Evolutionary conservation across 2,329 filamentous ascomycete genomes (phyloP).

Genomic region (Knoxdaviesia proteae): DNA sequence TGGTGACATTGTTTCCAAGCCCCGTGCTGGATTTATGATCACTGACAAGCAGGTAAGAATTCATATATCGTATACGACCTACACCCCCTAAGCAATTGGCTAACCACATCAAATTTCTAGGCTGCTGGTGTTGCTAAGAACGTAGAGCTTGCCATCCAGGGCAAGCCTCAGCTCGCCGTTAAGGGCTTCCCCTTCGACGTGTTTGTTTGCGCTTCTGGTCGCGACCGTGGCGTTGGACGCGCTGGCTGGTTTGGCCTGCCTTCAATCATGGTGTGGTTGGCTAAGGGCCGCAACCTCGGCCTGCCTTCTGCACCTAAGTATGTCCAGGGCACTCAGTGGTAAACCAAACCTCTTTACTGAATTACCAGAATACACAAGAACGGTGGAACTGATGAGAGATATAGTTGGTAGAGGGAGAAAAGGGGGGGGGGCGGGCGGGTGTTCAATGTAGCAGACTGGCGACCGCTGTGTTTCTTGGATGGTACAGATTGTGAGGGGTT

Average conservation of each 20-base stretch:
- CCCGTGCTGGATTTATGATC: constrained; percentile 34
- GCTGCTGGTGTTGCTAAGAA: constrained; percentile 32
- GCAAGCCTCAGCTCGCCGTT: constrained; percentile 20
- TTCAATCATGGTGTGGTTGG: constrained; percentile 26
- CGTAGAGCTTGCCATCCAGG: constrained; percentile 24
- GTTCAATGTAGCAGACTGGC: too few relatives aligned
- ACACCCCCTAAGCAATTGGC: background rate
- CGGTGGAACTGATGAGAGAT: too few relatives aligned
- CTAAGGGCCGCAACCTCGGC: constrained; percentile 30
- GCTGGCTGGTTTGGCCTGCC: constrained; percentile 24
- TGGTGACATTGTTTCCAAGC: constrained; percentile 30
- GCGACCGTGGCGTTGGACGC: constrained; percentile 27
- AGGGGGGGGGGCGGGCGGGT: too few relatives aligned
- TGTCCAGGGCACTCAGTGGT: constrained; percentile 26
- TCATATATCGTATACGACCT: background rate
- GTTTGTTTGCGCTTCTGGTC: constrained; percentile 25
- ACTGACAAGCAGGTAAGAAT: constrained; percentile 30
- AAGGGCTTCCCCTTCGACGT: constrained; percentile 27
- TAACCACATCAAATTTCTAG: constrained; percentile 8
- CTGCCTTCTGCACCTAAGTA: constrained; percentile 22
- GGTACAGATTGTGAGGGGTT: too few relatives aligned
- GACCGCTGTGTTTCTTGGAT: too few relatives aligned
- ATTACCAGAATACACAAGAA: too few relatives aligned
- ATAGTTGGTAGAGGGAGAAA: too few relatives aligned
- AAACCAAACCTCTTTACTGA: constrained; percentile 2